Evolutionary conservation across 345 rosid genomes (phyloP).

Genomic region (Hibiscus mutabilis): DNA sequence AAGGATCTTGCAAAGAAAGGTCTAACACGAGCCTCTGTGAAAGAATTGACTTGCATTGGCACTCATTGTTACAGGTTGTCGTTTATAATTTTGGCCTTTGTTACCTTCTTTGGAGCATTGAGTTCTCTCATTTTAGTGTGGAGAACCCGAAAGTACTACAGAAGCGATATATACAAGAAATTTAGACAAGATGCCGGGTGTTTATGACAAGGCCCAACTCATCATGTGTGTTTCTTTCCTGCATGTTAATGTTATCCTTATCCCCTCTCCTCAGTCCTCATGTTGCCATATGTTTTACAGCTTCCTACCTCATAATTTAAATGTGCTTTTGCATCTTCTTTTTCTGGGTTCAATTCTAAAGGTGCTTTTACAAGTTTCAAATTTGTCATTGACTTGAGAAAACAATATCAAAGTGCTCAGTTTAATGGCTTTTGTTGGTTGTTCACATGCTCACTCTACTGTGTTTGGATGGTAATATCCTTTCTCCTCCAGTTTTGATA

Average conservation of each 20-base stretch:
- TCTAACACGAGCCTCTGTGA: conserved; percentile 38
- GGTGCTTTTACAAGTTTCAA: neutral
- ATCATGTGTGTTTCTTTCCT: neutral
- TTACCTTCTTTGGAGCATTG: conserved; percentile 57
- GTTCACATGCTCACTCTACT: neutral
- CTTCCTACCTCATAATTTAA: neutral
- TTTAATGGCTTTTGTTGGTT: neutral
- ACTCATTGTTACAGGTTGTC: conserved; percentile 53
- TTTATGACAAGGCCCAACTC: neutral
- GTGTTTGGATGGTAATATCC: neutral
- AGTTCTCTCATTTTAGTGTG: conserved; percentile 52
- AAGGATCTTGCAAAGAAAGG: conserved; percentile 48
- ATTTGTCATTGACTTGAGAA: neutral
- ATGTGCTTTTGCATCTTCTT: neutral
- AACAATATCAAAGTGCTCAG: neutral
- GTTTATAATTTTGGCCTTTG: conserved; percentile 44
- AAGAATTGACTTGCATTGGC: conserved; percentile 66
- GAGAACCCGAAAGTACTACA: conserved; percentile 68
- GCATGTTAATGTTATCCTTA: too few relatives aligned
- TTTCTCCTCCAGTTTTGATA: neutral
- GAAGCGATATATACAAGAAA: conserved; percentile 69
- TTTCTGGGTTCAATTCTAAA: neutral
- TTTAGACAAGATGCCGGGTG: conserved; percentile 40
- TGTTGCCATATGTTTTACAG: neutral
- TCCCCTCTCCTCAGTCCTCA: neutral